These are phyloP conservation scores for Bolboschoenus planiculmis DNA, from an alignment of 176 grass and related monocot genomes.

Conservation along the genomic window DNA sequence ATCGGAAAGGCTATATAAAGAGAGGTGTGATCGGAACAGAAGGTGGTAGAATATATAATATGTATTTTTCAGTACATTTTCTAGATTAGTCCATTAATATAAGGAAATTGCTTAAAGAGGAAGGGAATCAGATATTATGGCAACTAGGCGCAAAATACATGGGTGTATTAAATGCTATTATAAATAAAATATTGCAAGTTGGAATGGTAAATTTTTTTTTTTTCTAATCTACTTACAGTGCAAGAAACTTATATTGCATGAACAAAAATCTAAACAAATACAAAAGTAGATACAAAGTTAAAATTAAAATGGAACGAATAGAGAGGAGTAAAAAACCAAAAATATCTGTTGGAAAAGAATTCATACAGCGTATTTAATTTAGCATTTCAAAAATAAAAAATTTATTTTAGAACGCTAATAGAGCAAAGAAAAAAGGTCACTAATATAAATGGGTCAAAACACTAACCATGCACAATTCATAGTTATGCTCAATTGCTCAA, in stretches of 20 bases:
- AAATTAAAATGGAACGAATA: not conserved
- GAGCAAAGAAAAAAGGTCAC: too few relatives aligned
- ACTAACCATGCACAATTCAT: too few relatives aligned
- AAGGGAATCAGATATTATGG: not conserved
- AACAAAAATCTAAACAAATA: not conserved
- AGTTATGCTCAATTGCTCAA: too few relatives aligned
- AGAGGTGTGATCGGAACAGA: not conserved
- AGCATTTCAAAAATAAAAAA: too few relatives aligned
- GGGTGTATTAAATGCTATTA: not conserved
- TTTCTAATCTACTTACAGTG: not conserved
- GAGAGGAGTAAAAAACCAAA: not conserved
- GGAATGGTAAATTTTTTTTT: not conserved
- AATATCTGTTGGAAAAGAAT: too few relatives aligned
- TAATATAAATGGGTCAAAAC: too few relatives aligned
- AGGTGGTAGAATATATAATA: constrained; percentile 2
- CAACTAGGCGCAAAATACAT: too few relatives aligned
- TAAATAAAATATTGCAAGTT: not conserved
- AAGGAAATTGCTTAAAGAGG: not conserved
- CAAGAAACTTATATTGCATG: not conserved
- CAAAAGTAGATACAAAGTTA: not conserved
- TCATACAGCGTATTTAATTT: too few relatives aligned
- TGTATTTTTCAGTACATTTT: not conserved
- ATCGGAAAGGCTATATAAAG: constrained; percentile 11
- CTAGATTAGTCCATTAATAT: not conserved
- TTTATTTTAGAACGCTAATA: too few relatives aligned